A percentile compares a stretch with the other conserved stretches of the same genome.
phyloP scores from a whole-genome alignment of 225 moss, liverwort and hornwort genomes.

The Bryum argenteum region DNA sequence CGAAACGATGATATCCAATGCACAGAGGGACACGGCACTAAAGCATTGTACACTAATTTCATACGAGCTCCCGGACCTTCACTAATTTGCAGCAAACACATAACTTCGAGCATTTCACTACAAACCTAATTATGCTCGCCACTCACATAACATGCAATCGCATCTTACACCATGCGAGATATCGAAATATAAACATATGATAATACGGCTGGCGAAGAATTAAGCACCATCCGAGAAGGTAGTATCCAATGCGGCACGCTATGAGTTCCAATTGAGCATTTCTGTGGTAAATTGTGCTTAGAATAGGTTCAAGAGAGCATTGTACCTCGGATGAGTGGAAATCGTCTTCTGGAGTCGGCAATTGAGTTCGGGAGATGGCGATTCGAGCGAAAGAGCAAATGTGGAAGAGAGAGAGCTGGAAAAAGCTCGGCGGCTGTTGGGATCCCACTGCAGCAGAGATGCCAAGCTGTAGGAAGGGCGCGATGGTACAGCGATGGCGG shows the following conservation, averaged over 20 bases:
- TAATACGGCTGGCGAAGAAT: too few relatives aligned
- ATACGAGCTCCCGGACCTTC: too few relatives aligned
- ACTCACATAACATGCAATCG: conserved; percentile 8
- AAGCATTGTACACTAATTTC: too few relatives aligned
- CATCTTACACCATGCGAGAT: not conserved
- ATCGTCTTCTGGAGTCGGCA: not conserved
- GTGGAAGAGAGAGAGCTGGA: not conserved
- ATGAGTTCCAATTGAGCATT: too few relatives aligned
- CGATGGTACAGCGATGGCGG: not conserved
- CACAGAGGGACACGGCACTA: too few relatives aligned
- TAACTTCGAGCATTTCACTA: too few relatives aligned
- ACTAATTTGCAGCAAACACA: too few relatives aligned
- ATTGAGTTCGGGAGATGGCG: not conserved
- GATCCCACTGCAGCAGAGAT: not conserved
- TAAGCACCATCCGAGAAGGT: not conserved
- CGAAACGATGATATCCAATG: too few relatives aligned
- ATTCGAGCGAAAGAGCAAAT: conserved; percentile 8
- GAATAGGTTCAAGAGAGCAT: too few relatives aligned
- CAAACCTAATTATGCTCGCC: conserved; percentile 2
- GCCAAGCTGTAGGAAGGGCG: not conserved
- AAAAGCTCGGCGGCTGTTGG: not conserved
- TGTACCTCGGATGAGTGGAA: conserved; percentile 11
- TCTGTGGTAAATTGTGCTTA: too few relatives aligned
- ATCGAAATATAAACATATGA: too few relatives aligned
- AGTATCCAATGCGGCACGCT: too few relatives aligned